Base-by-base conservation (phyloP, 2,329 filamentous ascomycete species). In the Intubia oerlemansii region DNA sequence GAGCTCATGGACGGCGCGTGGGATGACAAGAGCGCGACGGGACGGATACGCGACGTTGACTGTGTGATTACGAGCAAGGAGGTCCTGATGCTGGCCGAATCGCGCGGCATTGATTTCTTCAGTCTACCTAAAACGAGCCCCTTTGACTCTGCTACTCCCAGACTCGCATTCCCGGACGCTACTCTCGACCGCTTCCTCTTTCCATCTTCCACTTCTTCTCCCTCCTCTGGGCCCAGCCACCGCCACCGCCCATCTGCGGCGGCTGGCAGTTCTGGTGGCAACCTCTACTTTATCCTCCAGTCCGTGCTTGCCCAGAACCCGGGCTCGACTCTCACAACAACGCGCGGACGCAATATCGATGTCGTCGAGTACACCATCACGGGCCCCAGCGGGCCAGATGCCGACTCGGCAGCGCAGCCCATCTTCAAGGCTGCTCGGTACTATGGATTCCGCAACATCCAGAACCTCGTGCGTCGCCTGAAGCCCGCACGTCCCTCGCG, bases 41-140 rank as follows among this genome's bases (percentile, higher is more conserved):
- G 67, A 10, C 20, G 14, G 2, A 63, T 88, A 16, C 66, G 88
- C 32, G 88, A 98, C 44, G 84, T 95, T 27, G 88, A 98, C 53
- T 95, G 85, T 49, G 88, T 98, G 25, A 95, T 98, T 48, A 98
- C 88, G 10, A 85, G 81, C 40, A 84, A 88, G 39, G 88, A 98
- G 52, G 62, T 98, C 14, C 60, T 98, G 21, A 88, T 88, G 60
- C 64, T 98, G 20, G 79, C 84, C 13, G 72, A 80, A 30, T 76
- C 78, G 26, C 69, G 85, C 37, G 66, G 68, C 13, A 66, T 93
- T 35, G 63, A 75, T 42, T 80, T 98, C 48, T 72, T 79, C 35
- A 51, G 54, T 16, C 52, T 93, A 34, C 63, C 79, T n/a, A 38
- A 57, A 12, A 55, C 67, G 4, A 25, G 18, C 4, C 32, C 20